phyloP scores from a whole-genome alignment of 2,329 filamentous ascomycete genomes.

The Plectosphaerella plurivora region DNA sequence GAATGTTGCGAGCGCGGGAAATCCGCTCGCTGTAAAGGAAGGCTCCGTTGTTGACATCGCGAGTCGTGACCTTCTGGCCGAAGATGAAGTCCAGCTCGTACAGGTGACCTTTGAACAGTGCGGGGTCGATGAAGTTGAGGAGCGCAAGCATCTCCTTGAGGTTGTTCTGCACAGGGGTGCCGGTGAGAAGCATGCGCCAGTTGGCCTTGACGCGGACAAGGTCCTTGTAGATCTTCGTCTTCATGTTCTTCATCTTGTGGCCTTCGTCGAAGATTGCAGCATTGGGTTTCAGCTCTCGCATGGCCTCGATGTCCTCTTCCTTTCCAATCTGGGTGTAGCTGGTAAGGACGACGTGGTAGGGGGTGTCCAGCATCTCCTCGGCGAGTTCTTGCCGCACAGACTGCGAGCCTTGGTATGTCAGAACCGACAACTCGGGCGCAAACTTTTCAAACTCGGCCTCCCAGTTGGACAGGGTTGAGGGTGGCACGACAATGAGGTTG shows the following conservation, averaged over 20 bases:
- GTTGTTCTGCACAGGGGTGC: conserved; percentile 93
- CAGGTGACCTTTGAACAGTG: conserved; percentile 71
- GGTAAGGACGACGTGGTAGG: conserved; percentile 59
- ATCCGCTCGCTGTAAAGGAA: conserved; percentile 86
- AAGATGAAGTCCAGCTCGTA: conserved; percentile 85
- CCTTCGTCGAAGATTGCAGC: conserved; percentile 85
- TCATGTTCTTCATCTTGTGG: conserved; percentile 85
- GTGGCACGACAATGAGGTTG: conserved; percentile 84
- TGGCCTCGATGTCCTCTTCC: conserved; percentile 43
- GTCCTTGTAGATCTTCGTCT: conserved; percentile 75
- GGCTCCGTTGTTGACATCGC: conserved; percentile 73
- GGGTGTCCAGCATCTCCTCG: conserved; percentile 58
- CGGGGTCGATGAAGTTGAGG: conserved; percentile 88
- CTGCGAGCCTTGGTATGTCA: conserved; percentile 64
- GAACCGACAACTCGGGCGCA: conserved; percentile 71
- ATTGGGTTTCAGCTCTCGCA: conserved; percentile 44
- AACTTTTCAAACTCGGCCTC: conserved; percentile 84
- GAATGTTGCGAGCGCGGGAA: conserved; percentile 79
- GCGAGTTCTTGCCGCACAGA: conserved; percentile 64
- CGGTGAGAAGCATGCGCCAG: conserved; percentile 85
- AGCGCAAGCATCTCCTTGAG: conserved; percentile 86
- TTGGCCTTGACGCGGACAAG: conserved; percentile 71
- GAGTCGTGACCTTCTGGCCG: conserved; percentile 83
- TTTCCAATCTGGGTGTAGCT: conserved; percentile 57
- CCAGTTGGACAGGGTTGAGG: conserved; percentile 96